A percentile compares a stretch with the other conserved stretches of the same genome.
These are phyloP conservation scores for Aspergillus cristatus DNA, from an alignment of 495 filamentous ascomycete genomes.

Conservation along the genomic window DNA sequence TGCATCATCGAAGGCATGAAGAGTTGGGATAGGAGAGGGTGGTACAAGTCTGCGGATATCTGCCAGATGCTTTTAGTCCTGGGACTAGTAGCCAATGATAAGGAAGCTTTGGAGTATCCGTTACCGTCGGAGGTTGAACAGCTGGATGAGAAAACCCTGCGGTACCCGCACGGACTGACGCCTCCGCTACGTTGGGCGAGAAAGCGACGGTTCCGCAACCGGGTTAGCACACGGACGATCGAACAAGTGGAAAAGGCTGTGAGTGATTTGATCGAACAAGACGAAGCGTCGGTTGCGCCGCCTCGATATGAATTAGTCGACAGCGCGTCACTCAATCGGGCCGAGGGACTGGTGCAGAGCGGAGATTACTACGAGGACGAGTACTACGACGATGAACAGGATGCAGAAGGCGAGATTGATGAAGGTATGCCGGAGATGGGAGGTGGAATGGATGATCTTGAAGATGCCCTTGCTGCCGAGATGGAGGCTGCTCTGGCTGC, in stretches of 20 bases:
- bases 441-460: constrained; percentile 46
- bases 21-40: constrained; percentile 83
- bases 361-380: constrained; percentile 40
- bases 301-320: constrained; percentile 59
- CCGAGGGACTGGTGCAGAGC: constrained; percentile 33
- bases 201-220: constrained; percentile 70
- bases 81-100: constrained; percentile 57
- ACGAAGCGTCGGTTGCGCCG: constrained; percentile 46
- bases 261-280: constrained; percentile 61
- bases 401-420: constrained; percentile 45
- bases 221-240: constrained; percentile 73
- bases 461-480: constrained; percentile 48
- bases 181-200: constrained; percentile 82
- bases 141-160: constrained; percentile 49
- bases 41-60: constrained; percentile 90
- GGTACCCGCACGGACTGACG: constrained; percentile 88
- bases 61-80: constrained; percentile 90
- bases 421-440: constrained; percentile 31
- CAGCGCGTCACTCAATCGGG: constrained; percentile 41
- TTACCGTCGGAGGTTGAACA: constrained; percentile 57
- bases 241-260: constrained; percentile 82
- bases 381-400: constrained; percentile 45
- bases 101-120: constrained; percentile 56
- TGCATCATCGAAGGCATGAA: constrained; percentile 94
- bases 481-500: constrained; percentile 47